Conservation (phyloP, 2,329 filamentous ascomycete genomes). For the Monilinia laxa region DNA sequence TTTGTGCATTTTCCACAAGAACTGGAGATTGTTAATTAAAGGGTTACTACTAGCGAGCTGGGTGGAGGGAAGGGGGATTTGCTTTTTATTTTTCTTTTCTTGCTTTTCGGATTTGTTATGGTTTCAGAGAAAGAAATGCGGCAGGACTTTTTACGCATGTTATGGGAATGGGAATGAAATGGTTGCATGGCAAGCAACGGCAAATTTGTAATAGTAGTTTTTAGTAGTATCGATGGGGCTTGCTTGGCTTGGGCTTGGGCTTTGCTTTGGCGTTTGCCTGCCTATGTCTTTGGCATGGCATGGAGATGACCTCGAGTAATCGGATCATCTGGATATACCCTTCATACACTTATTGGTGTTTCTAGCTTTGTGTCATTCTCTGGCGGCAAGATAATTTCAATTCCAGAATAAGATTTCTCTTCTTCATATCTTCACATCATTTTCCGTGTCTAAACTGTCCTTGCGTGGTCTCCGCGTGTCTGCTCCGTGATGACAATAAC, state of each 20-base stretch:
- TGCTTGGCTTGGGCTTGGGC: slow-evolving; percentile 6
- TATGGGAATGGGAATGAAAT: slow-evolving; percentile 15
- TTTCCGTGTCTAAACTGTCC: background rate
- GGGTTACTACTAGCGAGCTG: background rate
- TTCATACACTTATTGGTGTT: slow-evolving; percentile 18
- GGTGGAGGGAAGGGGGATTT: slow-evolving; percentile 14
- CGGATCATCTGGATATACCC: slow-evolving; percentile 22
- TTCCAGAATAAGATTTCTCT: background rate
- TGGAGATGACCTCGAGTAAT: slow-evolving; percentile 16
- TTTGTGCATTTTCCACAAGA: slow-evolving; percentile 17
- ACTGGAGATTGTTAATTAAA: slow-evolving; percentile 21
- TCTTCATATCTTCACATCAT: background rate
- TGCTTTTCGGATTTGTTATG: slow-evolving; percentile 5
- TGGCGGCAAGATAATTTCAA: slow-evolving; percentile 5
- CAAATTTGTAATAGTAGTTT: slow-evolving; percentile 26
- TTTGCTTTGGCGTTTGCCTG: slow-evolving; percentile 18
- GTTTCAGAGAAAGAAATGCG: slow-evolving; percentile 14
- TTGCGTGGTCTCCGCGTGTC: background rate
- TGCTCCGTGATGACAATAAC: too few relatives aligned
- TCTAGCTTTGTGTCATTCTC: background rate
- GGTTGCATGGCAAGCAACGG: background rate
- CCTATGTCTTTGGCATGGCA: slow-evolving; percentile 4
- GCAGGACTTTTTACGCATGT: slow-evolving; percentile 12
- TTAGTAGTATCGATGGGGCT: slow-evolving; percentile 12
- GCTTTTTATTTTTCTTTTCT: slow-evolving; percentile 9